Percentiles rank a stretch among this genome's conserved stretches.
Conservation (phyloP, 1,284 basidiomycete genomes). For the Cystobasidium sp. region DNA sequence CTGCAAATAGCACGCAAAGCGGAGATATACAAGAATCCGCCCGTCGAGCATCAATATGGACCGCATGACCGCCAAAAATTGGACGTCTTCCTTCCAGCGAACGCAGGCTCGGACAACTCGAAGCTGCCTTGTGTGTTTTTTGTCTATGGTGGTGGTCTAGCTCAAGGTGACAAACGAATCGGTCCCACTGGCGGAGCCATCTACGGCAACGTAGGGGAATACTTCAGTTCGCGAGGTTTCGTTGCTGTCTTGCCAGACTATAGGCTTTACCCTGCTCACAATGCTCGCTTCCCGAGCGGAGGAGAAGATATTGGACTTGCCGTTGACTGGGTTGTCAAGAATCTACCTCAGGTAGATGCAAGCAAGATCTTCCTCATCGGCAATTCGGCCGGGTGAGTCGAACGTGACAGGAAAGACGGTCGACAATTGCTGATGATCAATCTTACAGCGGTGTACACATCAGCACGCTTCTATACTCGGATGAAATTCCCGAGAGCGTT, state of each 20-base stretch:
- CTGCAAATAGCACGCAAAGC: constrained; percentile 29
- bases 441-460: constrained; percentile 23
- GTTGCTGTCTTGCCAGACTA: constrained; percentile 32
- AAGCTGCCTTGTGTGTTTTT: constrained; percentile 24
- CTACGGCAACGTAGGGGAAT: constrained; percentile 31
- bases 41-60: constrained; percentile 31
- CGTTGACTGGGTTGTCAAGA: constrained; percentile 32
- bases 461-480: constrained; percentile 22
- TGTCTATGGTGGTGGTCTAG: constrained; percentile 34
- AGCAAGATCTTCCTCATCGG: constrained; percentile 30
- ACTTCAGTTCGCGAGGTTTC: constrained; percentile 22
- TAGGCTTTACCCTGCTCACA: constrained; percentile 15
- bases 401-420: neutral
- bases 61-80: constrained; percentile 39
- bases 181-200: constrained; percentile 17
- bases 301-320: constrained; percentile 33
- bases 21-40: constrained; percentile 18
- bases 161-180: constrained; percentile 31
- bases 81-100: constrained; percentile 31
- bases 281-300: constrained; percentile 29
- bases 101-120: neutral
- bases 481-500: constrained; percentile 15
- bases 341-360: constrained; percentile 18
- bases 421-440: neutral
- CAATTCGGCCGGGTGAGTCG: constrained; percentile 32